phyloP scores from a whole-genome alignment of 2,329 filamentous ascomycete species.

The Aspergillus proliferans region DNA sequence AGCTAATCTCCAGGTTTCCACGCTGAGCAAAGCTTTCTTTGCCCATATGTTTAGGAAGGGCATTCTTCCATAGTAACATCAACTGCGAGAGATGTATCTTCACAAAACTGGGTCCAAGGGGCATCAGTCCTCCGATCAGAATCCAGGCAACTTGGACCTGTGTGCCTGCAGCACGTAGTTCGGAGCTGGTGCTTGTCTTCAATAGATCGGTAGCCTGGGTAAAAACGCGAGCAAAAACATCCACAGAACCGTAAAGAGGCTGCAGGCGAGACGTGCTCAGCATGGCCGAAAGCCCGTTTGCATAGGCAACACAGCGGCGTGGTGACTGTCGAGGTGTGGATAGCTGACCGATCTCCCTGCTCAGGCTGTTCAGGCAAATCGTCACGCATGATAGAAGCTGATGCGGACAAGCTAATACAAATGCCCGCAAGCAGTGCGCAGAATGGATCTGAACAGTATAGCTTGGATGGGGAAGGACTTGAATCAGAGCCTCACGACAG shows the following conservation, averaged over 20 bases:
- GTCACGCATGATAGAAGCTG: slow-evolving; percentile 87
- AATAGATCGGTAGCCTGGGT: slow-evolving; percentile 86
- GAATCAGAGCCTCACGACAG: slow-evolving; percentile 79
- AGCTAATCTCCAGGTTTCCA: slow-evolving; percentile 81
- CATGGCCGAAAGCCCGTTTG: slow-evolving; percentile 83
- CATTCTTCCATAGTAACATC: slow-evolving; percentile 93
- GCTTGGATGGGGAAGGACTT: slow-evolving; percentile 88
- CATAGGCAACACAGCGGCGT: slow-evolving; percentile 79
- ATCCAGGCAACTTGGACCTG: slow-evolving; percentile 99
- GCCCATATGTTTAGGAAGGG: slow-evolving; percentile 85
- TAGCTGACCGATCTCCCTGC: slow-evolving; percentile 74
- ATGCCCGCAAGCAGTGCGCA: slow-evolving; percentile 75
- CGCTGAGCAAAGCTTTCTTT: slow-evolving; percentile 83
- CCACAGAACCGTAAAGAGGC: slow-evolving; percentile 87
- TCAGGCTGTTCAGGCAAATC: slow-evolving; percentile 93
- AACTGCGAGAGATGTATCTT: slow-evolving; percentile 96
- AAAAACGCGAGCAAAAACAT: slow-evolving; percentile 86
- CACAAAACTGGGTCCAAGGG: slow-evolving; percentile 92
- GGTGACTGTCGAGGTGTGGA: slow-evolving; percentile 69
- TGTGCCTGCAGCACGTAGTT: slow-evolving; percentile 82
- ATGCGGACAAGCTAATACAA: slow-evolving; percentile 85
- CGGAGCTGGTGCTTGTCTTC: slow-evolving; percentile 86
- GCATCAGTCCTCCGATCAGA: slow-evolving; percentile 92
- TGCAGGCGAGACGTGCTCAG: slow-evolving; percentile 83
- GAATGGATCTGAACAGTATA: slow-evolving; percentile 93